Evolutionary conservation across 257 asterid genomes (phyloP), one percentile per base, ranked within the genome.

Genomic region (Leptodermis oblonga): DNA sequence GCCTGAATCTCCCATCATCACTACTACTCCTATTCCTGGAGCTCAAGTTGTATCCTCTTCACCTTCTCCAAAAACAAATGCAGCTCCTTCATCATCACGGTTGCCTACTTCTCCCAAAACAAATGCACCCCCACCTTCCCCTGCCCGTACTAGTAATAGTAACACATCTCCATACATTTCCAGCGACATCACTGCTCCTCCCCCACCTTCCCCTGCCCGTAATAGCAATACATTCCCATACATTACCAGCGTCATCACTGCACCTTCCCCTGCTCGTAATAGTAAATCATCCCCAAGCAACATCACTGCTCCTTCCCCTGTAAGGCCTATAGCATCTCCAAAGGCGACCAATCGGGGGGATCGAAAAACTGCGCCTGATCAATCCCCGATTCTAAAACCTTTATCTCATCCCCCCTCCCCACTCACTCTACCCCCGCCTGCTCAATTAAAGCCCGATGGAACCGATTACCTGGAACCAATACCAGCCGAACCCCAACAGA

Each of bases 341-440:
- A 79, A 71, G 68, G 36, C 5, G 30, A 73, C 74, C 74, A 77
- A 79, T 62, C 78, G 86, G 3, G 17, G 59, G n/a, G 77, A 68
- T 42, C 48, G 31, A 5, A 75, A 62, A 65, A 71, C 72, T 1
- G 83, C 85, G 49, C 51, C 80, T 13, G 3, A 25, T 49, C 48
- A 23, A 1, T 71, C 88, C 18, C 81, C 86, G 1, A 66, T 63
- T 62, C 51, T 12, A 1, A 86, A 73, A 69, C 59, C 75, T 4
- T 36, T 54, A 17, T 72, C 83, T 56, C 84, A 43, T 67, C 88
- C 84, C n/a, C 93, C 93, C 5, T 83, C 96, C 18, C 91, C 82
- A 13, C 51, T 78, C 1, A 67, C 53, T 17, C 76, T 78, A 12
- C 82, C 82, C 52, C 60, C 80, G 1, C 51, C 81, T 18, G 67